phyloP scores from a whole-genome alignment of 768 basidiomycete species.

The Coprinellus micaceus region DNA sequence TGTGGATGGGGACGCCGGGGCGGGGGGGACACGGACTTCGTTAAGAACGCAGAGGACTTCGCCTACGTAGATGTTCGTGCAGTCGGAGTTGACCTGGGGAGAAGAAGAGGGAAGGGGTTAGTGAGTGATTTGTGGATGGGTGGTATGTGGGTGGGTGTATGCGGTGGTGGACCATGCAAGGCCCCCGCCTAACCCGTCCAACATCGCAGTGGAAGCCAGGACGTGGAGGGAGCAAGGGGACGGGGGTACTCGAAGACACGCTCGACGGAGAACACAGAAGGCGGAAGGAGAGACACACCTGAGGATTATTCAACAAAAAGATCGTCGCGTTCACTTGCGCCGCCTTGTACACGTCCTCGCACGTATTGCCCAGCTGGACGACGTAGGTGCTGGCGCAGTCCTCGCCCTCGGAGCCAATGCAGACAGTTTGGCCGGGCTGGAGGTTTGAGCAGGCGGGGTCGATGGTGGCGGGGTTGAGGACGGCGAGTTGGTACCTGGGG shows the following conservation, averaged over 20 bases:
- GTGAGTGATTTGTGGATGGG: too few relatives aligned
- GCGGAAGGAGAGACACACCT: background rate
- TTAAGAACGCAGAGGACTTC: slow-evolving; percentile 63
- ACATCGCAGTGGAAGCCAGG: too few relatives aligned
- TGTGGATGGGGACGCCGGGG: slow-evolving; percentile 21
- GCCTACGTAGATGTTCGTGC: slow-evolving; percentile 69
- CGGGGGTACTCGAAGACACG: too few relatives aligned
- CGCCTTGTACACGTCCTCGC: too few relatives aligned
- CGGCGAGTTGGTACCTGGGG: slow-evolving; percentile 68
- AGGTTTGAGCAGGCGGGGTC: slow-evolving; percentile 67
- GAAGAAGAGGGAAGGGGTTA: background rate
- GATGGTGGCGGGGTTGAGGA: slow-evolving; percentile 56
- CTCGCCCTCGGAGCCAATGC: slow-evolving; percentile 54
- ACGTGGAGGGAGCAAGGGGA: too few relatives aligned
- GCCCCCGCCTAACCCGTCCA: too few relatives aligned
- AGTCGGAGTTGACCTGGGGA: slow-evolving; percentile 48
- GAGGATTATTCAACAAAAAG: slow-evolving; percentile 71
- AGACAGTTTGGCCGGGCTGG: slow-evolving; percentile 43
- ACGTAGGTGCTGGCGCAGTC: too few relatives aligned
- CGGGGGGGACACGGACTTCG: slow-evolving; percentile 40
- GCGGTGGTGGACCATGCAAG: too few relatives aligned
- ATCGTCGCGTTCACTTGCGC: slow-evolving; percentile 48
- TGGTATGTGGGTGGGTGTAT: too few relatives aligned
- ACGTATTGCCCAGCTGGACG: too few relatives aligned
- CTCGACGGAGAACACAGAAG: background rate